Conservation (phyloP, 106 monocot species). For the Triglochin maritima region DNA sequence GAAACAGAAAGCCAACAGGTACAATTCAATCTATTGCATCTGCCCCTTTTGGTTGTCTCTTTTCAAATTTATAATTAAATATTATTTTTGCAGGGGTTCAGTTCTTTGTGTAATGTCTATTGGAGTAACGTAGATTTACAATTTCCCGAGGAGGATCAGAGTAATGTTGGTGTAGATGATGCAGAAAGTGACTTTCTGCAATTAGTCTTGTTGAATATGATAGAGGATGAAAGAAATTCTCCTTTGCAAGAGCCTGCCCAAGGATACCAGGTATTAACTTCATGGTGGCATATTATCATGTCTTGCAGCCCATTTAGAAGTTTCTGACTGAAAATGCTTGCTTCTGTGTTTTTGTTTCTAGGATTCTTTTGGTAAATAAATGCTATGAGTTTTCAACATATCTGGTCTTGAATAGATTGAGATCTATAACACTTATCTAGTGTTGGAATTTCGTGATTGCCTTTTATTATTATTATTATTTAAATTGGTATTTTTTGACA, state of each 20-base stretch:
- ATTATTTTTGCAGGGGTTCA: constrained; percentile 13
- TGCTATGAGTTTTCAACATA: no score
- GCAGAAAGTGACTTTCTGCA: constrained; percentile 7
- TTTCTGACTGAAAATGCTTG: no score
- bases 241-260: constrained; percentile 3
- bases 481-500: no score
- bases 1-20: constrained; percentile 15
- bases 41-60: neutral
- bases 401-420: no score
- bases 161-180: constrained; percentile 7
- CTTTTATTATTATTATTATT: no score
- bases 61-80: neutral
- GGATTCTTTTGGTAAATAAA: no score
- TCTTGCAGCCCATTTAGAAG: no score
- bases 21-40: neutral
- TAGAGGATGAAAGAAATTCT: constrained; percentile 26
- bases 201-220: constrained; percentile 4
- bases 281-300: no score
- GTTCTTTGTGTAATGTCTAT: constrained; percentile 25
- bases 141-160: constrained; percentile 5
- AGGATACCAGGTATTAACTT: constrained; percentile 13
- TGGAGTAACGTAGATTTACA: constrained; percentile 6
- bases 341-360: no score
- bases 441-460: no score
- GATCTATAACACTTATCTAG: no score